Evolutionary conservation across 2,329 filamentous ascomycete species (phyloP), one percentile per base, ranked within the genome.

Genomic region (Mollisia scopiformis): DNA sequence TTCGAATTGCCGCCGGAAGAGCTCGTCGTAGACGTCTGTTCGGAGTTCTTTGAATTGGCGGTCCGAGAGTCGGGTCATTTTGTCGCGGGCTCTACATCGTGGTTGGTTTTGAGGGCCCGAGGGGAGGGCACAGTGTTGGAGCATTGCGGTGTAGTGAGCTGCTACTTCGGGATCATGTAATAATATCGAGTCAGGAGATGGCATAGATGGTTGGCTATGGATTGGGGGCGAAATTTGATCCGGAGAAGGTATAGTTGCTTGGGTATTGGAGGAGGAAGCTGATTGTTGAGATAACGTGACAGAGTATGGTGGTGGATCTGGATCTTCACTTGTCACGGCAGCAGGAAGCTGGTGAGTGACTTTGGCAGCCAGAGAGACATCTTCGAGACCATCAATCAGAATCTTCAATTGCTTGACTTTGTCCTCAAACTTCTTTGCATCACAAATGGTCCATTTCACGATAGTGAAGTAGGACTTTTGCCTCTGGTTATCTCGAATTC

Each of bases 311-410:
- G 67, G 67, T 25, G 66, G 66, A 21, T 52, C 41, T 25, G 66
- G 66, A 21, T 52, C 41, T 31, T 65, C 61, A 8, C 47, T 55
- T 35, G 39, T 28, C 23, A 49, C 25, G 21, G 46, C 55, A n/a
- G n/a, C n/a, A n/a, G n/a, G n/a, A n/a, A n/a, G n/a, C n/a, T n/a
- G n/a, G n/a, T n/a, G n/a, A n/a, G 31, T 52, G n/a, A 67, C 59
- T 3, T 58, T 62, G 7, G 59, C 60, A 14, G 60, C 64, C 43
- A 57, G 61, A 2, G 64, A 63, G 13, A 70, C 57, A 35, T 60
- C 55, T 35, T 70, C 68, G 2, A 70, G 52, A 1, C 64, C 62
- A 60, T 69, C 68, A 28, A 70, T 61, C 16, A 69, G 58, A 43
- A 52, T 55, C 52, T 65, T 67, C 31, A 70, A 27, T 41, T 50